phyloP scores from a whole-genome alignment of 306 rosid genomes.

The Erythrophleum fordii region DNA sequence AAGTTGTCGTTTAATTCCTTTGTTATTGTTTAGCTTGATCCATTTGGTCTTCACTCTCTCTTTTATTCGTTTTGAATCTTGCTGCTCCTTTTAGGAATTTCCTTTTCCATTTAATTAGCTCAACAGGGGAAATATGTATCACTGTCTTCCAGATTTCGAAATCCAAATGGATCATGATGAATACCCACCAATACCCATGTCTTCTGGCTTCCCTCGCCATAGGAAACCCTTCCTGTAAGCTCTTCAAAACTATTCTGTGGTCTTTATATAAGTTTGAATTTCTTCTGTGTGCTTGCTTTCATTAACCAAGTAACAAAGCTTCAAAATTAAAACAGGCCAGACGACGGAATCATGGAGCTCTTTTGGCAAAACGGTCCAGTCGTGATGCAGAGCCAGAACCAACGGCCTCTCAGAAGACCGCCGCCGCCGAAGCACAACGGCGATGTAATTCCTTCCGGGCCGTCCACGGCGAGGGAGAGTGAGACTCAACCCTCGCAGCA shows the following conservation, averaged over 20 bases:
- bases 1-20: neutral
- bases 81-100: neutral
- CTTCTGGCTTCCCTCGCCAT: constrained; percentile 38
- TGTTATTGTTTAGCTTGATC: neutral
- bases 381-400: constrained; percentile 64
- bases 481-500: constrained; percentile 33
- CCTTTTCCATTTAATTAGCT: neutral
- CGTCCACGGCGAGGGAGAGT: constrained; percentile 34
- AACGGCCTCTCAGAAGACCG: constrained; percentile 47
- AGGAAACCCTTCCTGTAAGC: constrained; percentile 57
- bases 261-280: too few relatives aligned
- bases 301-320: neutral
- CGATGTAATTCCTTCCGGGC: constrained; percentile 37
- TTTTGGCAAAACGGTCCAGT: constrained; percentile 78
- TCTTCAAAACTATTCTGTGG: neutral
- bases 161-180: constrained; percentile 49
- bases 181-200: constrained; percentile 40
- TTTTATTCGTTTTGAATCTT: neutral
- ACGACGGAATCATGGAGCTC: constrained; percentile 73
- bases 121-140: constrained; percentile 50
- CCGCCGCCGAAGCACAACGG: neutral
- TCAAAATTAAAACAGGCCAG: constrained; percentile 49
- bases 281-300: neutral
- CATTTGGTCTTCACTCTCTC: neutral
- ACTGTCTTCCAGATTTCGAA: constrained; percentile 75